Evolutionary conservation across 768 basidiomycete species (phyloP).

Genomic region (Rhodotorula kratochvilovae): DNA sequence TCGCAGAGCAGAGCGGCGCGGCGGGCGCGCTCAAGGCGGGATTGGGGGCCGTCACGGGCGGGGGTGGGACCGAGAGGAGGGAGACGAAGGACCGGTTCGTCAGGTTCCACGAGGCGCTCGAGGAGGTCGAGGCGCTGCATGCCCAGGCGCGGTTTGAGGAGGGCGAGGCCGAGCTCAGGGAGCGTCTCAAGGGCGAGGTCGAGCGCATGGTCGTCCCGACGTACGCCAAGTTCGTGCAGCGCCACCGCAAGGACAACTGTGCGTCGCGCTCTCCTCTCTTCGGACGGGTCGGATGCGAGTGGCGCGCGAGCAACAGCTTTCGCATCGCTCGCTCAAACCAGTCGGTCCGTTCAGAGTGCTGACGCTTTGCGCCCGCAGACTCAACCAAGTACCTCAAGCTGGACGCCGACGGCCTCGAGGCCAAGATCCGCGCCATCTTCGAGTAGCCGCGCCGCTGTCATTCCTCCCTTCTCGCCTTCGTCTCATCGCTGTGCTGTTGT

Average conservation of each 20-base stretch:
- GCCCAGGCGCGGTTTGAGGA: slow-evolving; percentile 30
- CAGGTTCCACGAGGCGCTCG: slow-evolving; percentile 43
- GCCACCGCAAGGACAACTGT: slow-evolving; percentile 39
- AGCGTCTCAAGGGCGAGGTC: slow-evolving; percentile 42
- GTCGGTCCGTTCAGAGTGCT: too few species aligned
- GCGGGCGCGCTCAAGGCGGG: slow-evolving; percentile 40
- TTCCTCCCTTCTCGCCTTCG: too few species aligned
- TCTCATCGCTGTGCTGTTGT: too few species aligned
- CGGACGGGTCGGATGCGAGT: too few species aligned
- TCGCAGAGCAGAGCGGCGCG: slow-evolving; percentile 36
- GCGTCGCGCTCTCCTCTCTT: slow-evolving; percentile 1
- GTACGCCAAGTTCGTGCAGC: slow-evolving; percentile 39
- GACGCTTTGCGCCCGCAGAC: not conserved
- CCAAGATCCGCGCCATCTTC: slow-evolving; percentile 33
- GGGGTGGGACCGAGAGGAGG: slow-evolving; percentile 34
- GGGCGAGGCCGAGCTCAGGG: slow-evolving; percentile 38
- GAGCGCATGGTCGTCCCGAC: slow-evolving; percentile 42
- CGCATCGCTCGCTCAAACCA: too few species aligned
- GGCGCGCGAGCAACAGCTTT: too few species aligned
- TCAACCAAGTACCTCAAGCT: slow-evolving; percentile 37
- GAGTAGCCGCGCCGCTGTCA: slow-evolving; percentile 1
- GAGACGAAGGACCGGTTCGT: slow-evolving; percentile 43
- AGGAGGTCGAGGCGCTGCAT: slow-evolving; percentile 41
- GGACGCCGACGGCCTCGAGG: slow-evolving; percentile 33
- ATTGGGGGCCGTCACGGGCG: slow-evolving; percentile 32